Conservation (phyloP, 441 rosid species). For the Dalechampia spathulata region DNA sequence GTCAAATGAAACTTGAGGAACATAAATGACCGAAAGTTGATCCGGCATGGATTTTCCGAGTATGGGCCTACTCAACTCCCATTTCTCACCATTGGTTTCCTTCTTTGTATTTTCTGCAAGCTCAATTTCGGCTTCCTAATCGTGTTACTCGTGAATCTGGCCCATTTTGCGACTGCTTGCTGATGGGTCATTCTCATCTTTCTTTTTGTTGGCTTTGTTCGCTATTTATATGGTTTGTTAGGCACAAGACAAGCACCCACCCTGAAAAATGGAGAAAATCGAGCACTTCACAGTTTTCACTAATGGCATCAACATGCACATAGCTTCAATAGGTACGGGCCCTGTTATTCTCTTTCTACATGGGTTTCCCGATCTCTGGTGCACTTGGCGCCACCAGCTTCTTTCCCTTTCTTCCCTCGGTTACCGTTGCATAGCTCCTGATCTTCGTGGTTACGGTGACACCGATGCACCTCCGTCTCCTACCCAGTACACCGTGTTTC, state of each 20-base stretch:
- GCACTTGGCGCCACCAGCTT: conserved; percentile 78
- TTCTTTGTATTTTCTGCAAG: too few relatives aligned
- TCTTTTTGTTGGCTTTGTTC: not conserved
- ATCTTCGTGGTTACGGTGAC: conserved; percentile 73
- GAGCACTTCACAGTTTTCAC: conserved; percentile 35
- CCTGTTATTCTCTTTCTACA: conserved; percentile 52
- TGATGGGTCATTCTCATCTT: too few relatives aligned
- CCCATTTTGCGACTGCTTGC: too few relatives aligned
- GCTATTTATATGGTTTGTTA: too few relatives aligned
- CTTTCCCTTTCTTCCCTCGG: conserved; percentile 45
- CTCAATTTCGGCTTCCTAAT: too few relatives aligned
- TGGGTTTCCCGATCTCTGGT: conserved; percentile 83
- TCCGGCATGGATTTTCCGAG: too few relatives aligned
- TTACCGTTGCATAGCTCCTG: conserved; percentile 64
- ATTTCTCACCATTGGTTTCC: too few relatives aligned
- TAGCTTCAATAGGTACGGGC: conserved; percentile 62
- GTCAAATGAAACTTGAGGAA: too few relatives aligned
- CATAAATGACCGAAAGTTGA: too few relatives aligned
- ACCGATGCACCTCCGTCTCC: conserved; percentile 37
- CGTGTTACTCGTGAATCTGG: too few relatives aligned
- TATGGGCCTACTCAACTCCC: too few relatives aligned
- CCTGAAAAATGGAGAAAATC: conserved; percentile 43
- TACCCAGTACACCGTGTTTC: conserved; percentile 40
- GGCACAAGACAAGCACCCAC: too few relatives aligned
- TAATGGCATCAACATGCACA: conserved; percentile 68